phyloP scores from a whole-genome alignment of 179 eudicot species.

The Vitellaria paradoxa region DNA sequence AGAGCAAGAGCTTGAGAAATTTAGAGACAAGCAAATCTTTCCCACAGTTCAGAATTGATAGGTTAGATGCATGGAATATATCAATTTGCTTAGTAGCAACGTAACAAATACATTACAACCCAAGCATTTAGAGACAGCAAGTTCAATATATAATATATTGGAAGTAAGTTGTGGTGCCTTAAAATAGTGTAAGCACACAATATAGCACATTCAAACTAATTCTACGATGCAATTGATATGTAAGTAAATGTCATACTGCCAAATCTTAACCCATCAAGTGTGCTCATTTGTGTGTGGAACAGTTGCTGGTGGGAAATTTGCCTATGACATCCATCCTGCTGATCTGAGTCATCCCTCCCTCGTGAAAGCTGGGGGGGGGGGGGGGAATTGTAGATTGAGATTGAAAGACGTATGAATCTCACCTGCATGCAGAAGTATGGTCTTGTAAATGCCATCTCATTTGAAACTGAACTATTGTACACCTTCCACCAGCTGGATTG shows the following conservation, averaged over 20 bases:
- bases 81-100: not conserved
- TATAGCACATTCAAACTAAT: not conserved
- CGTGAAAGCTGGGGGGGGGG: not conserved
- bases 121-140: not conserved
- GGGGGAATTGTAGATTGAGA: not conserved
- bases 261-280: not conserved
- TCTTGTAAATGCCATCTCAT: slow-evolving; percentile 34
- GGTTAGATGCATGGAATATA: not conserved
- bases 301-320: not conserved
- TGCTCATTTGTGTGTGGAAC: not conserved
- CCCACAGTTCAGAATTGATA: not conserved
- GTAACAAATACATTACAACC: not conserved
- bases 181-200: not conserved
- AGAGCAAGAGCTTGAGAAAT: not conserved
- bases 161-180: not conserved
- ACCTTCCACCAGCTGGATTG: slow-evolving; percentile 74
- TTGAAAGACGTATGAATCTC: not conserved
- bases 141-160: not conserved
- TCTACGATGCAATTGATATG: not conserved
- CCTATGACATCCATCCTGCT: not conserved
- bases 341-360: not conserved
- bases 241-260: not conserved
- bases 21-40: not conserved
- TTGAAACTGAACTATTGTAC: slow-evolving; percentile 59
- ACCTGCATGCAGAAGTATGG: slow-evolving; percentile 96